Evolutionary conservation across 2,329 filamentous ascomycete genomes (phyloP).

Genomic region (Orbilia oligospora): DNA sequence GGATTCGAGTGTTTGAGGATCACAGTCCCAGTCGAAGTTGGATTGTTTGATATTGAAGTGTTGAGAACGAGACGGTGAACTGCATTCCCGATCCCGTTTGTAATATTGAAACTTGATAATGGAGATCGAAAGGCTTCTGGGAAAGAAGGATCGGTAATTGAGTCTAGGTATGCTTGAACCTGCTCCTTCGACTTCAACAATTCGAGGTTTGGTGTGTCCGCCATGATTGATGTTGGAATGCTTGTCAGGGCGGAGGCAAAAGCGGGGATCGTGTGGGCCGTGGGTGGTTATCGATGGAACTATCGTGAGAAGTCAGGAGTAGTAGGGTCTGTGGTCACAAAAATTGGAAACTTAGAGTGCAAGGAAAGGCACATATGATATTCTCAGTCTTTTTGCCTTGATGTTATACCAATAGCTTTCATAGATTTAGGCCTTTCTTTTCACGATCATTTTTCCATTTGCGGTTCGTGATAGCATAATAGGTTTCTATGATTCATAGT

Average conservation of each 20-base stretch:
- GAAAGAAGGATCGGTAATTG: constrained; percentile 40
- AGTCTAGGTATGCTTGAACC: constrained; percentile 37
- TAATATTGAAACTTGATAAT: constrained; percentile 22
- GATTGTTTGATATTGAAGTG: constrained; percentile 14
- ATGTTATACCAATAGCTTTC: too few relatives aligned
- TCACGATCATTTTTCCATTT: too few relatives aligned
- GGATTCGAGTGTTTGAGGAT: constrained; percentile 58
- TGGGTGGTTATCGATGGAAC: too few relatives aligned
- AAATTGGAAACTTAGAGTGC: too few relatives aligned
- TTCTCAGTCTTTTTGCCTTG: too few relatives aligned
- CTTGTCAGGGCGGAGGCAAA: background rate
- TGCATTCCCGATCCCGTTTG: constrained; percentile 38
- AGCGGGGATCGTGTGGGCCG: background rate
- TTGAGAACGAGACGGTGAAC: constrained; percentile 51
- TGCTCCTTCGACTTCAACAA: constrained; percentile 48
- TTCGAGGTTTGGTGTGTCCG: constrained; percentile 25
- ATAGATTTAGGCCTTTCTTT: too few relatives aligned
- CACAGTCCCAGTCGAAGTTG: constrained; percentile 11
- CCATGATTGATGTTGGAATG: constrained; percentile 22
- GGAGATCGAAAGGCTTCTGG: constrained; percentile 45
- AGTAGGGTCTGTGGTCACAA: too few relatives aligned
- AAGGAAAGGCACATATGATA: background rate
- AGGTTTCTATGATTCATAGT: constrained; percentile 10
- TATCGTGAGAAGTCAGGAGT: background rate
- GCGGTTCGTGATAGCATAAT: too few relatives aligned